Conservation (phyloP, 176 grass and related monocot species). For the Musa acuminata region DNA sequence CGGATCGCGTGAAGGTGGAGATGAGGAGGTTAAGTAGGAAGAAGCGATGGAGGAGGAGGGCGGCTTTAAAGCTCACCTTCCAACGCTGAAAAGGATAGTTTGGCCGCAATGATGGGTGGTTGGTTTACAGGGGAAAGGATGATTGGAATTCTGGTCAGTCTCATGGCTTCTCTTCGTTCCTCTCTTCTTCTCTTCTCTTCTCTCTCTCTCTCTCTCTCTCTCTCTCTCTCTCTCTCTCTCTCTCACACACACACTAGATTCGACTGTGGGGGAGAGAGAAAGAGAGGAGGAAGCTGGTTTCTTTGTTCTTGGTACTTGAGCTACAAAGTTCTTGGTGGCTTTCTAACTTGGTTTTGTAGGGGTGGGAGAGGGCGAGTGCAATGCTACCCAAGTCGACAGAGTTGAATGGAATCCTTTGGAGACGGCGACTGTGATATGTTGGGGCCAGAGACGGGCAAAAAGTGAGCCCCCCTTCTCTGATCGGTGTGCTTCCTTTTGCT, state of each 20-base stretch:
- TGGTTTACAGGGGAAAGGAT: constrained; percentile 9
- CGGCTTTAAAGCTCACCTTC: background rate
- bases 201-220: background rate
- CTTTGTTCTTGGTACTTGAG: background rate
- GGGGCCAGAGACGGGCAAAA: background rate
- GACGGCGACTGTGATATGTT: background rate
- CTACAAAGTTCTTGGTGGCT: background rate
- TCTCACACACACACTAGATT: background rate
- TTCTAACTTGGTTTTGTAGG: background rate
- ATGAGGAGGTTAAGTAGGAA: too few species aligned
- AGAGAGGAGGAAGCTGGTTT: background rate
- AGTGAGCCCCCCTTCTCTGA: background rate
- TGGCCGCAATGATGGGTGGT: constrained; percentile 2
- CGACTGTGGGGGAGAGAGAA: background rate
- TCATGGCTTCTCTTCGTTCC: background rate
- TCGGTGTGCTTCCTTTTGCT: background rate
- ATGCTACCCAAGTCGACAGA: background rate
- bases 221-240: background rate
- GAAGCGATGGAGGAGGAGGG: background rate
- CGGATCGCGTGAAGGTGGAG: too few species aligned
- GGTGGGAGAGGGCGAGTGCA: background rate
- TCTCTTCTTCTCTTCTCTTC: background rate
- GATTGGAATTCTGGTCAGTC: background rate
- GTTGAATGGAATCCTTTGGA: background rate
- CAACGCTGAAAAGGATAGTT: constrained; percentile 2